phyloP scores from a whole-genome alignment of 805 yeast genomes.

The Yamadazyma philogaea region DNA sequence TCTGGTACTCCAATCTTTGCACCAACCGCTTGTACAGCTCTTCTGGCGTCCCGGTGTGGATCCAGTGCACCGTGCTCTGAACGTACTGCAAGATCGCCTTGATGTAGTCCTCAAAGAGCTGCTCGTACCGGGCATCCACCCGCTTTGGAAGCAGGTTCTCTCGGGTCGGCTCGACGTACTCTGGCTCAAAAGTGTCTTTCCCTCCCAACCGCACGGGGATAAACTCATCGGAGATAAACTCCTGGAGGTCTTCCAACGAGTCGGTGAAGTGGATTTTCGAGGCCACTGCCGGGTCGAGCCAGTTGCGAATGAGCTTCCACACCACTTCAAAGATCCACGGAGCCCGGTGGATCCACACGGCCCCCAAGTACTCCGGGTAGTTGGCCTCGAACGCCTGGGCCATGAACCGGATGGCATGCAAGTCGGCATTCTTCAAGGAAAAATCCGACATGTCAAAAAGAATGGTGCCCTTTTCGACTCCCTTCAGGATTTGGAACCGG shows the following conservation, averaged over 20 bases:
- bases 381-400: slow-evolving; percentile 86
- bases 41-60: slow-evolving; percentile 50
- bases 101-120: slow-evolving; percentile 34
- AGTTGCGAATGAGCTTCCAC: slow-evolving; percentile 83
- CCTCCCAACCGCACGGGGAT: slow-evolving; percentile 77
- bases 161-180: slow-evolving; percentile 55
- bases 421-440: slow-evolving; percentile 86
- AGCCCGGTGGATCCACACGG: slow-evolving; percentile 80
- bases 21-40: slow-evolving; percentile 45
- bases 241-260: slow-evolving; percentile 55
- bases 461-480: slow-evolving; percentile 59
- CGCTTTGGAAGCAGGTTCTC: slow-evolving; percentile 36
- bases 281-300: slow-evolving; percentile 95
- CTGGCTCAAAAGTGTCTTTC: slow-evolving; percentile 49
- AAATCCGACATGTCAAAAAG: slow-evolving; percentile 82
- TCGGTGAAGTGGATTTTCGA: slow-evolving; percentile 81
- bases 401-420: slow-evolving; percentile 80
- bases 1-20: slow-evolving; percentile 53
- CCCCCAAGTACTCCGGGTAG: slow-evolving; percentile 88
- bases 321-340: slow-evolving; percentile 85
- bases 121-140: slow-evolving; percentile 34
- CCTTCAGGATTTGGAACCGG: slow-evolving; percentile 54
- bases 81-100: slow-evolving; percentile 42
- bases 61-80: slow-evolving; percentile 69
- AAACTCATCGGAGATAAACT: slow-evolving; percentile 52